Percentiles rank a stretch among this genome's conserved stretches.
phyloP scores from a whole-genome alignment of 106 monocot genomes.

The Acanthochlamys bracteata region DNA sequence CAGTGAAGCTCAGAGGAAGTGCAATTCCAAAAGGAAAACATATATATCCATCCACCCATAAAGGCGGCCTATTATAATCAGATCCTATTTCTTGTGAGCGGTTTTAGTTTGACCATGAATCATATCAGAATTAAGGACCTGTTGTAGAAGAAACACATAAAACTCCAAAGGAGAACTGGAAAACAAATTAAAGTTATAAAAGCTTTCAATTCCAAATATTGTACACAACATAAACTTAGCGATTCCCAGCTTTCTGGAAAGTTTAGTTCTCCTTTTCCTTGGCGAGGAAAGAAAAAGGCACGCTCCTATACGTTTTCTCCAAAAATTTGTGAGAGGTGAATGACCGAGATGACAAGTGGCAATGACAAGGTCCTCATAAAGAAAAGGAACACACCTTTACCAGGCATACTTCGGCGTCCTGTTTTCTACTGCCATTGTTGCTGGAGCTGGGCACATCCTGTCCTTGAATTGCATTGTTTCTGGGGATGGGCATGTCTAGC shows the following conservation, averaged over 20 bases:
- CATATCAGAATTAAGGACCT: neutral
- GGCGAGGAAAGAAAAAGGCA: too few species aligned
- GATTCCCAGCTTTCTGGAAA: too few species aligned
- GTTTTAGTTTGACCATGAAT: neutral
- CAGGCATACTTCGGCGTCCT: neutral
- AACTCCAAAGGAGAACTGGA: neutral
- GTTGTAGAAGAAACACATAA: neutral
- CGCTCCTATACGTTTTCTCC: too few species aligned
- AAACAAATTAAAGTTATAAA: neutral
- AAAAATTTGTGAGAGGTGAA: too few species aligned
- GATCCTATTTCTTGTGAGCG: neutral
- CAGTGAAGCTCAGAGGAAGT: conserved; percentile 61
- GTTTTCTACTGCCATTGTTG: neutral
- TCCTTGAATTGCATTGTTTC: too few species aligned
- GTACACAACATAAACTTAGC: too few species aligned
- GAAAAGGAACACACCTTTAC: neutral
- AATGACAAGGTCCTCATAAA: neutral
- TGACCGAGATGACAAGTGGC: neutral
- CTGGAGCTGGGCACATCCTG: neutral
- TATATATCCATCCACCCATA: conserved; percentile 69
- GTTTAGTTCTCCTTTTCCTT: too few species aligned
- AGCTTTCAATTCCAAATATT: neutral
- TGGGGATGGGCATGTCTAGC: too few species aligned
- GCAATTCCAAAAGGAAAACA: conserved; percentile 80
- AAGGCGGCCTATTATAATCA: conserved; percentile 7